Base-by-base conservation (phyloP, 78 protist species). In the Creolimax fragrantissima region DNA sequence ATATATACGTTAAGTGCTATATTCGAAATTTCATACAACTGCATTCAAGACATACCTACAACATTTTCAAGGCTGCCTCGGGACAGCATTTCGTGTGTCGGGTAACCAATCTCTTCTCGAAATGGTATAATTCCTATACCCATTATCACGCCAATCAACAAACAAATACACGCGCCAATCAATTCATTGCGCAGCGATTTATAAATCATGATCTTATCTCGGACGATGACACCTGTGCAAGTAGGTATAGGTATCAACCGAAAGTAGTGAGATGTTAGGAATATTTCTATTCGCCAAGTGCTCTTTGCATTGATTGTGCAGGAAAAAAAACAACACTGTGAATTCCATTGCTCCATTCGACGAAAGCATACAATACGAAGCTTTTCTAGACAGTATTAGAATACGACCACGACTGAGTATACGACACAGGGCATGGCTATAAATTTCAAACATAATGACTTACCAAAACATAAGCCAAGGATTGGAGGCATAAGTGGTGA, bases 401-500 rank as follows among this genome's bases (percentile, higher is more conserved):
- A n/a, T n/a, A n/a, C n/a, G n/a, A n/a, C n/a, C n/a, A n/a, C n/a
- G n/a, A n/a, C n/a, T n/a, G n/a, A n/a, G n/a, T n/a, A n/a, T n/a
- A n/a, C n/a, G n/a, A n/a, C n/a, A n/a, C n/a, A n/a, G n/a, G n/a
- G n/a, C n/a, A n/a, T n/a, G n/a, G n/a, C n/a, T n/a, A n/a, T n/a
- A n/a, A n/a, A n/a, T n/a, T n/a, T n/a, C n/a, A n/a, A n/a, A 58
- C 74, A 58, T 58, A 17, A 0, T 32, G 0, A 58, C 74, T 58
- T 58, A 84, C 88, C 88, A 84, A 84, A 84, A 24, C 32, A 24
- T 6, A 84, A 11, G 24, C 43, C 32, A 32, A 84, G 32, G 88
- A 84, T 84, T 32, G 88, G 88, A 84, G 43, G 43, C 88, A 84
- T 84, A 11, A 84, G 32, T 24, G 88, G 88, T 24, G 88, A 84